Percentiles rank a stretch among this genome's conserved stretches.
Evolutionary conservation across 2,329 filamentous ascomycete genomes (phyloP).

Genomic region (Pseudogymnoascus sp.): DNA sequence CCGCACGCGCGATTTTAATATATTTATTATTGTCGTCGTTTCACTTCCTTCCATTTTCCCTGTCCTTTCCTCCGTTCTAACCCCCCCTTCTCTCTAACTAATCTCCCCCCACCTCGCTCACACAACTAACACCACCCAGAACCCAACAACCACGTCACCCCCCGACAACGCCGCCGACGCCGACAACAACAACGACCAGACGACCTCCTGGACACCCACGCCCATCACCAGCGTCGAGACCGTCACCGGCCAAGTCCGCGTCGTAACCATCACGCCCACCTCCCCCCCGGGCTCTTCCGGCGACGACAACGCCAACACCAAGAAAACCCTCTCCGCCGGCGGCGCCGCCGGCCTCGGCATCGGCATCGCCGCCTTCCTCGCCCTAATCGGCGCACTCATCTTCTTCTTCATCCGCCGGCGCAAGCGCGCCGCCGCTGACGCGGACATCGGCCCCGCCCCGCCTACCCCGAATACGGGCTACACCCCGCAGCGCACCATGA

Average conservation of each 20-base stretch:
- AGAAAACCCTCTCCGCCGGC: conserved; percentile 35
- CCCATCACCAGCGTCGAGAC: conserved; percentile 39
- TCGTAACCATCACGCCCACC: conserved; percentile 46
- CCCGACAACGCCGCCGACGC: conserved; percentile 4
- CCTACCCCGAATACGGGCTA: conserved; percentile 19
- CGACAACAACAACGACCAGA: conserved; percentile 19
- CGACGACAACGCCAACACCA: conserved; percentile 14
- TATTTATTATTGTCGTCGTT: background rate
- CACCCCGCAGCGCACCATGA: conserved; percentile 27
- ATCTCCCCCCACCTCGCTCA: conserved; percentile 8
- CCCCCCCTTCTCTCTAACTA: background rate
- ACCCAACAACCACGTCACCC: conserved; percentile 7
- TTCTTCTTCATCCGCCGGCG: conserved; percentile 39
- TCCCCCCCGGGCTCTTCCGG: conserved; percentile 24
- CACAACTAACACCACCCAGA: conserved; percentile 1
- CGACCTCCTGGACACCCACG: conserved; percentile 26
- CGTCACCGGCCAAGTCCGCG: conserved; percentile 48
- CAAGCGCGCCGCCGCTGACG: conserved; percentile 35
- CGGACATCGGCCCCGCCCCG: conserved; percentile 23
- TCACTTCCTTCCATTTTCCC: background rate
- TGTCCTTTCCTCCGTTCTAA: background rate
- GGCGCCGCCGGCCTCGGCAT: conserved; percentile 45
- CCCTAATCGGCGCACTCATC: conserved; percentile 30
- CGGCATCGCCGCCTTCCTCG: conserved; percentile 40
- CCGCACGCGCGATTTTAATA: background rate